Base-by-base conservation (phyloP, 495 filamentous ascomycete species). In the Penicillium waksmanii region DNA sequence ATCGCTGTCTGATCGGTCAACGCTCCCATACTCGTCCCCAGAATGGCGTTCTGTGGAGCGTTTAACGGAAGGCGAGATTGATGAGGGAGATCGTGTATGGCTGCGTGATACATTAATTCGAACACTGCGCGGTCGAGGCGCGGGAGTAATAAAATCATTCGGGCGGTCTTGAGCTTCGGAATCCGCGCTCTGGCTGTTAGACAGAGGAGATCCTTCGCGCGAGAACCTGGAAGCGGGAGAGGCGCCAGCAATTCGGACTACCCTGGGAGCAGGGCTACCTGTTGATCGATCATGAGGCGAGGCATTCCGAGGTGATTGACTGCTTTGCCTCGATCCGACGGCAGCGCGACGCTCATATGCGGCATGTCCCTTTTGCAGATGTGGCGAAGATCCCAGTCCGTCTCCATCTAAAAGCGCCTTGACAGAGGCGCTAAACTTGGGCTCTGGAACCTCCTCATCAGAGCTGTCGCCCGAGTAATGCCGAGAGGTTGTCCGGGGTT, bases 341-440 rank as follows among this genome's bases (percentile, higher is more conserved):
- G 65, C 42, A 46, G 56, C 56, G 51, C 69, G 49, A 56, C 64
- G 64, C 56, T 74, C 66, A 36, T 64, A 55, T 59, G 48, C 72
- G 61, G 61, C 72, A 77, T 64, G 47, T 70, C 71, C 64, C 67
- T 80, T 73, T 52, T 81, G 75, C 11, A 73, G 72, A 27, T 73
- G 73, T 0, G 85, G 82, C 27, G 85, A 82, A 43, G 84, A 74
- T 21, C 79, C 80, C 55, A 82, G 70, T 12, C 82, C 83, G 51
- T 85, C 84, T 62, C 87, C 87, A 55, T 88, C 85, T 7, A 93
- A 76, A 12, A 93, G 75, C 21, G 89, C 89, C 64, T 91, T 92
- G 9, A 89, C 90, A 36, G 89, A 82, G 35, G 90, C 90, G 65
- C 89, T 92, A 65, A 92, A 86, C 70, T 89, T 91, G 73, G 91